Percentiles rank a stretch among this genome's conserved stretches.
phyloP scores from a whole-genome alignment of 164 flowering plant species.

The Aristolochia contorta region DNA sequence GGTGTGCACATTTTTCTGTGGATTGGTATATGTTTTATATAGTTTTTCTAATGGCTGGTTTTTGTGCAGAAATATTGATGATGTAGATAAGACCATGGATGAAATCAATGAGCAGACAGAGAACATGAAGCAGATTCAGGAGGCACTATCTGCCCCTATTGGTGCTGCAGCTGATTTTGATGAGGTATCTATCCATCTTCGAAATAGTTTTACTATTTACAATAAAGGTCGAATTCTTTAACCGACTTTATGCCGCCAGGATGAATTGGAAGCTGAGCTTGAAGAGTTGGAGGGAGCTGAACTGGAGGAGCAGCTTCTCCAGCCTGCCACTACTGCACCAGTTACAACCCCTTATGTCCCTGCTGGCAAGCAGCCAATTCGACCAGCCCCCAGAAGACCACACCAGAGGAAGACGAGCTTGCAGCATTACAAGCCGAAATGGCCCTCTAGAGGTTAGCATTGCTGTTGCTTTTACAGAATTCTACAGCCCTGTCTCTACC shows the following conservation, averaged over 20 bases:
- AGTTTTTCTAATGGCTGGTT: background rate
- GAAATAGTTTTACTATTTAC: background rate
- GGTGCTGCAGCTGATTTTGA: slow-evolving; percentile 9
- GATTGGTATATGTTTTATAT: background rate
- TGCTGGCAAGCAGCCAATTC: background rate
- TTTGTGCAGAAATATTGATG: slow-evolving; percentile 10
- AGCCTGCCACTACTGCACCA: slow-evolving; percentile 38
- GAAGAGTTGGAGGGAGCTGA: slow-evolving; percentile 48
- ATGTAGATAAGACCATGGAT: slow-evolving; percentile 11
- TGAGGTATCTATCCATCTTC: slow-evolving; percentile 6
- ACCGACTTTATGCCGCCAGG: background rate
- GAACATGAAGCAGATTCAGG: slow-evolving; percentile 13
- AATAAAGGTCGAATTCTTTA: background rate
- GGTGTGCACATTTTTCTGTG: background rate
- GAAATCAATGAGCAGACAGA: slow-evolving; percentile 9
- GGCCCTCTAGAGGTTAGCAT: slow-evolving; percentile 1
- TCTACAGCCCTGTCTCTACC: too few relatives aligned
- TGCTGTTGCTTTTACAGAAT: too few relatives aligned
- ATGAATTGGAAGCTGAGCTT: slow-evolving; percentile 48
- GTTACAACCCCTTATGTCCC: background rate
- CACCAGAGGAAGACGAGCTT: slow-evolving; percentile 41
- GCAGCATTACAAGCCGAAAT: slow-evolving; percentile 32
- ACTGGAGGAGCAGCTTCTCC: slow-evolving; percentile 45
- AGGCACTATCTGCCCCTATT: slow-evolving; percentile 10
- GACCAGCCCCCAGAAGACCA: slow-evolving; percentile 17